phyloP scores from a whole-genome alignment of 1,284 basidiomycete genomes.

The Malassezia sp. region DNA sequence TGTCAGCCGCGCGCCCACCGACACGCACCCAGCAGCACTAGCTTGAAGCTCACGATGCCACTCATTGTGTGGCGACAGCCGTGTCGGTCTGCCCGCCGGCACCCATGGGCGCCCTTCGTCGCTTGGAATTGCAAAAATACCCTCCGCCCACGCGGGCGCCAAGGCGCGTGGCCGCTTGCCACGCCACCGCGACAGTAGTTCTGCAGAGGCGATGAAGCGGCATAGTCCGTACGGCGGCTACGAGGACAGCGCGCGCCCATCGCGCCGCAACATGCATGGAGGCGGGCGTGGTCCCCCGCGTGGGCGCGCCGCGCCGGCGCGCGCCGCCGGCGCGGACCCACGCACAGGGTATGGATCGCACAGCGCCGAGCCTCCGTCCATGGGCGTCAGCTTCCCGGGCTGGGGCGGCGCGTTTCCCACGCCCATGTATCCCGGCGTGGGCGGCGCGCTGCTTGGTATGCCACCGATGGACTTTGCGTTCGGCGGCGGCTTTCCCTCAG shows the following conservation, averaged over 20 bases:
- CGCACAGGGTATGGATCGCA: slow-evolving; percentile 17
- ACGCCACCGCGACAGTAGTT: no score
- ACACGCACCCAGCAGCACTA: slow-evolving; percentile 69
- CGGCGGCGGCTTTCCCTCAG: no score
- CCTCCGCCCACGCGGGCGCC: not conserved
- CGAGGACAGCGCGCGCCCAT: slow-evolving; percentile 49
- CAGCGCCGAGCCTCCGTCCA: slow-evolving; percentile 10
- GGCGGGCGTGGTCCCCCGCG: slow-evolving; percentile 16
- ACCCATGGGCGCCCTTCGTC: no score
- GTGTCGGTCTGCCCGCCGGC: no score
- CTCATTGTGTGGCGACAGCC: slow-evolving; percentile 10
- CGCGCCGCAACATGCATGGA: slow-evolving; percentile 24
- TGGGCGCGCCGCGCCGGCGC: slow-evolving; percentile 15
- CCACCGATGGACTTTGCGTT: no score
- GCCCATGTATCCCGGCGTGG: not conserved
- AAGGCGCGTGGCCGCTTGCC: no score
- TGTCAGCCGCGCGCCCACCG: slow-evolving; percentile 3
- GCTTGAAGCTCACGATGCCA: slow-evolving; percentile 52
- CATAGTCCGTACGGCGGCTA: slow-evolving; percentile 72
- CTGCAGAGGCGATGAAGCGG: slow-evolving; percentile 57
- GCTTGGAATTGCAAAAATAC: slow-evolving; percentile 1
- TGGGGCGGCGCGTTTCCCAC: slow-evolving; percentile 11
- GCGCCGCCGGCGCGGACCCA: slow-evolving; percentile 16
- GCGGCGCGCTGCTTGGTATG: slow-evolving; percentile 15
- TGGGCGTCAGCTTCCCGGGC: slow-evolving; percentile 4